Conservation (phyloP, 345 rosid species). For the Linum tenue region DNA sequence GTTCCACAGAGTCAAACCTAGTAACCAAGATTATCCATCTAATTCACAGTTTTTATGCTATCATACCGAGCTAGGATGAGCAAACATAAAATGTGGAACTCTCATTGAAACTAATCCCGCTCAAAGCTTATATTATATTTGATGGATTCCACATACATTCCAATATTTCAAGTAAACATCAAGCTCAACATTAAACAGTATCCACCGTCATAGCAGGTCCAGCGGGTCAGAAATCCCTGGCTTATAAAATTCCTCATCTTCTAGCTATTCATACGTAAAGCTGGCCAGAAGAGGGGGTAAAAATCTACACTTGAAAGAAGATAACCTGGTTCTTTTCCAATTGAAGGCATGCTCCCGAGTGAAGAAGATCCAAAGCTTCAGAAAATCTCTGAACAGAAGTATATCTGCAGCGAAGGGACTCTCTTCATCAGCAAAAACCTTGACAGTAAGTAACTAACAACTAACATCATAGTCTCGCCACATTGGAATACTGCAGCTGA, state of each 20-base stretch:
- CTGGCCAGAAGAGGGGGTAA: background rate
- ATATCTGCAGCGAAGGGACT: conserved; percentile 34
- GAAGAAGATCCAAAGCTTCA: conserved; percentile 77
- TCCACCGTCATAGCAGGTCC: too few relatives aligned
- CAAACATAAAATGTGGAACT: too few relatives aligned
- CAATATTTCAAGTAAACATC: too few relatives aligned
- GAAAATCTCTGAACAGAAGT: conserved; percentile 58
- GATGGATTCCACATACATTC: background rate
- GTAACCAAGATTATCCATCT: too few relatives aligned
- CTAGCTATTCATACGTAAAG: too few relatives aligned
- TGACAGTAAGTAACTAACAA: background rate
- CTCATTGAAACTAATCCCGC: background rate
- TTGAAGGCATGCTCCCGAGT: conserved; percentile 80
- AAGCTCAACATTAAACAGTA: too few relatives aligned
- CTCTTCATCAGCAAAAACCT: conserved; percentile 1
- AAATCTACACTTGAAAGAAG: conserved; percentile 6
- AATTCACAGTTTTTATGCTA: too few relatives aligned
- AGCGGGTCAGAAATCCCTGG: too few relatives aligned
- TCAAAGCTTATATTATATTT: background rate
- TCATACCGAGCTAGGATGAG: background rate
- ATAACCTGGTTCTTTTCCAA: conserved; percentile 65
- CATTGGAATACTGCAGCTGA: background rate
- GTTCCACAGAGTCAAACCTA: background rate
- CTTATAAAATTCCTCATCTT: too few relatives aligned
- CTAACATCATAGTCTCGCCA: background rate